Conservation (phyloP, 208 protist species). For the Acanthamoeba lenticulata region DNA sequence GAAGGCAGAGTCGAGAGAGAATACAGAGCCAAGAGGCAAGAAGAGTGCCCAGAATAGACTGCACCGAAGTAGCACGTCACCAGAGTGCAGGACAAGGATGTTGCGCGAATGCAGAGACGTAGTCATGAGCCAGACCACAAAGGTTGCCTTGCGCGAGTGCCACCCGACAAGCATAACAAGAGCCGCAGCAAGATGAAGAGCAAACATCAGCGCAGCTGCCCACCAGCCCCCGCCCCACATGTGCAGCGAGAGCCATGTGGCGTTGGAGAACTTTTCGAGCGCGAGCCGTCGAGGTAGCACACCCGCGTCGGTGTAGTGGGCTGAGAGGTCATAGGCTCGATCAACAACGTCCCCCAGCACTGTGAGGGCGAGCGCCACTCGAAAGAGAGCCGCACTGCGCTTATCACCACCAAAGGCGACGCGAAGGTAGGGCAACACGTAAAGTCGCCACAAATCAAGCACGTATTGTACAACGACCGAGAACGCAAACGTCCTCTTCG, state of each 20-base stretch:
- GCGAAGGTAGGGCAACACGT: neutral
- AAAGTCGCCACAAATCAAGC: neutral
- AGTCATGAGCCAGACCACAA: conserved; percentile 41
- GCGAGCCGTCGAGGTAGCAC: neutral
- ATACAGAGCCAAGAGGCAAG: conserved; percentile 34
- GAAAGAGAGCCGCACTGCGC: conserved; percentile 30
- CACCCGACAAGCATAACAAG: conserved; percentile 23
- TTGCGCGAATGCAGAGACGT: conserved; percentile 45
- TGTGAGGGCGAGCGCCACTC: conserved; percentile 11
- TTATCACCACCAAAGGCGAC: conserved; percentile 41
- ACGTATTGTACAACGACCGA: neutral
- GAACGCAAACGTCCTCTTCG: neutral
- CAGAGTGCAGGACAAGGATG: conserved; percentile 38
- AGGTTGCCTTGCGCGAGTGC: neutral
- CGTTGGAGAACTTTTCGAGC: conserved; percentile 14
- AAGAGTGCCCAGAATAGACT: conserved; percentile 52
- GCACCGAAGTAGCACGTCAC: conserved; percentile 22
- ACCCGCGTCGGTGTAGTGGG: conserved; percentile 65
- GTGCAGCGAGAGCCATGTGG: conserved; percentile 31
- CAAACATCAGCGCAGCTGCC: neutral
- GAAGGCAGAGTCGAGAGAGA: conserved; percentile 36
- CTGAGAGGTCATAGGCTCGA: conserved; percentile 1
- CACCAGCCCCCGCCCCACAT: neutral
- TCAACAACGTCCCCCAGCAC: conserved; percentile 33
- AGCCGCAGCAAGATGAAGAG: neutral